Base-by-base conservation (phyloP, 208 protist species). In the Acanthamoeba healyi region DNA sequence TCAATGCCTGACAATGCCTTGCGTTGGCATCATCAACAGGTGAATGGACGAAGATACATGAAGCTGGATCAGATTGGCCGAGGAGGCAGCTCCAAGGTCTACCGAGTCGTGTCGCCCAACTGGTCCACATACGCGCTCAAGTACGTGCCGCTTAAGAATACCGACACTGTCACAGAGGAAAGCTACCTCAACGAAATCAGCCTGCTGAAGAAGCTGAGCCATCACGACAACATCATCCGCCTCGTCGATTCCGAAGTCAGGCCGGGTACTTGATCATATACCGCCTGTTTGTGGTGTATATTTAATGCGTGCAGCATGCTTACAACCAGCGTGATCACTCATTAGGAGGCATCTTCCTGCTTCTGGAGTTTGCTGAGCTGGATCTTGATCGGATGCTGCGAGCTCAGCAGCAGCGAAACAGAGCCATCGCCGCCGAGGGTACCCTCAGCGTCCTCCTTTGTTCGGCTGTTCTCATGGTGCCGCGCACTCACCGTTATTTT, bases 321-420 rank as follows among this genome's bases (percentile, higher is more conserved):
- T 84, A 82, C 34, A 44, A 58, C 9, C 42, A 61, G 34, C 56
- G 0, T 89, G n/a, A 56, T 56, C 24, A n/a, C n/a, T n/a, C 63
- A 90, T 72, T 70, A 96, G 77, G 40, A 94, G 38, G 54, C 34
- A 95, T 97, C 26, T 93, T 94, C 44, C 46, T 98, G 22, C 93
- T 98, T 12, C 94, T 98, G 94, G 98, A 98, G 92, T 95, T 61
- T 46, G 98, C 98, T n/a, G 96, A 98, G 34, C 51, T 92, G 29
- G 98, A 98, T 65, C 90, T 98, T 10, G 84, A 63, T 4, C 32
- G 79, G 26, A 51, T 97, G 3, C 72, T 98, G 0, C 93, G 94
- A 61, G 10, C 26, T 38, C 38, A 95, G 40, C 77, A 86, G 63
- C 77, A 77, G 22, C 24, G 54, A 3, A 84, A 94, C 67, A 91